phyloP scores from a whole-genome alignment of 768 basidiomycete species.

The Podaxis mareebaensis region DNA sequence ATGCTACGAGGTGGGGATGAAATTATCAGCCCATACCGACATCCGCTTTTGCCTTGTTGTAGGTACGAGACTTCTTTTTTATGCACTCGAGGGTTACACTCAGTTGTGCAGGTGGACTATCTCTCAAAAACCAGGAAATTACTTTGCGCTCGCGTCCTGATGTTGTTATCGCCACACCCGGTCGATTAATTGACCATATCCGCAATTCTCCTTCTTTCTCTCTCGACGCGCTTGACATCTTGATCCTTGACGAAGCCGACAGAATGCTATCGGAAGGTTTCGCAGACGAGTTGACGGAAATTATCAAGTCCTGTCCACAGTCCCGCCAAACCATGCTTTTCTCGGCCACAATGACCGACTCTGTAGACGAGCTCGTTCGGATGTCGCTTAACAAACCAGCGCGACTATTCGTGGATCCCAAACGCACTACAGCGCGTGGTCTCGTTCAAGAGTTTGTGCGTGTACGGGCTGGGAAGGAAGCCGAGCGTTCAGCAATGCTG shows the following conservation, averaged over 20 bases:
- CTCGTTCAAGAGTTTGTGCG: conserved; percentile 95
- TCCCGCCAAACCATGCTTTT: conserved; percentile 98
- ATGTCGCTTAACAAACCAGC: conserved; percentile 94
- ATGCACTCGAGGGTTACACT: conserved; percentile 14
- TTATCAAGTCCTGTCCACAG: conserved; percentile 84
- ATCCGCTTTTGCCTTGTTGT: conserved; percentile 90
- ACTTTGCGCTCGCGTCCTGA: conserved; percentile 87
- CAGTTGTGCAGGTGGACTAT: conserved; percentile 73
- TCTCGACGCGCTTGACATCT: conserved; percentile 87
- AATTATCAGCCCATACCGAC: conserved; percentile 85
- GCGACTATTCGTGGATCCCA: conserved; percentile 93
- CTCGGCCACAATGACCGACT: conserved; percentile 98
- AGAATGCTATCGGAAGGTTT: conserved; percentile 97
- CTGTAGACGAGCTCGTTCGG: conserved; percentile 88
- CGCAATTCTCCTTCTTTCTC: conserved; percentile 94
- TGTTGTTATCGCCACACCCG: conserved; percentile 94
- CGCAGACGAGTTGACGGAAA: conserved; percentile 91
- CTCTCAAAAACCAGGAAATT: conserved; percentile 88
- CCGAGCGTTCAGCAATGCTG: conserved; percentile 75
- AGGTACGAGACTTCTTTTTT: conserved; percentile 50
- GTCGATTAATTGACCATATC: conserved; percentile 96
- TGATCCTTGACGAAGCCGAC: conserved; percentile 97
- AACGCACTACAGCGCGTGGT: conserved; percentile 80
- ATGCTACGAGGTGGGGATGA: conserved; percentile 89
- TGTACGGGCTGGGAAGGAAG: conserved; percentile 78